Evolutionary conservation across 192 early-diverging fungal species (phyloP), one percentile per base, ranked within the genome.

Genomic region (Thamnidium elegans): DNA sequence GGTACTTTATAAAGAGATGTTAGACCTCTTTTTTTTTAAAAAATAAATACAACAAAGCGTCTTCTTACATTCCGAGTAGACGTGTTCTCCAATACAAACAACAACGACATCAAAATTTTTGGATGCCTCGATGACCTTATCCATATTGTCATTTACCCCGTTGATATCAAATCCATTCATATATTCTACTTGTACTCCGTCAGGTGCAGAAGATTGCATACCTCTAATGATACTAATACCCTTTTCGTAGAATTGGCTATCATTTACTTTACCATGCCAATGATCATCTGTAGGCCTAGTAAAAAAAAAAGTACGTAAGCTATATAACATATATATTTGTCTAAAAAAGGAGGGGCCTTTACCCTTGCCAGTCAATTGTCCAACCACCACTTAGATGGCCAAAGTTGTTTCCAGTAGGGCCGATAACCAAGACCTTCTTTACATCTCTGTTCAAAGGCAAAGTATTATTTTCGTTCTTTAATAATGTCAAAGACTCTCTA

Each of bases 331-430:
- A 50, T 36, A 58, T 65, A 14, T 39, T 50, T 44, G 20, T 9
- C n/a, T 44, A 30, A 31, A 55, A 31, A 26, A 26, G 26, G 3
- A 26, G 26, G 26, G 26, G 3, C 3, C 30, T 26, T 3, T 77
- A 77, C 7, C 81, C 81, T 65, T 85, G 82, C 84, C 84, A 87
- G 53, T 84, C 78, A 58, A 87, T 71, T 2, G 84, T 84, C 84
- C 84, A 87, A 2, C 84, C 86, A 21, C 84, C 86, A 45, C 76
- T 78, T 36, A 84, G 65, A 9, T 75, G 78, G 20, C 78, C 68
- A 3, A 83, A 78, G 1, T 77, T 78, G 56, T 85, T 75, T n/a
- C 81, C 79, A 7, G 80, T 80, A 7, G 86, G 82, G 0, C 86
- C 86, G 10, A 85, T 72, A 13, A 87, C 77, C 48, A 85, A 46